phyloP scores from a whole-genome alignment of 2,329 filamentous ascomycete species.

The Cryphonectria japonica region DNA sequence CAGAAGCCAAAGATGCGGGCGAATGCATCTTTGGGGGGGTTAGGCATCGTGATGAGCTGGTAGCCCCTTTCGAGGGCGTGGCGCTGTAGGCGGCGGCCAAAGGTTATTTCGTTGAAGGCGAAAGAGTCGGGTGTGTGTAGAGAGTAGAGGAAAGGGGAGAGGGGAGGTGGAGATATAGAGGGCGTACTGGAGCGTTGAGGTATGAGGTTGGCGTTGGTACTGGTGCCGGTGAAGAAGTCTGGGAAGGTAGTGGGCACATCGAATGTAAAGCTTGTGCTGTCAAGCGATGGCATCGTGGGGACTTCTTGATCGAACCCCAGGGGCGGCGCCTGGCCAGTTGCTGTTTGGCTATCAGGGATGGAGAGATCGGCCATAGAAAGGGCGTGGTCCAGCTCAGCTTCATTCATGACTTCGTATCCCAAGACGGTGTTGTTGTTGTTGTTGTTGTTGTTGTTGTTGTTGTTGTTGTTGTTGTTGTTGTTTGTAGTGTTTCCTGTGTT shows the following conservation, averaged over 20 bases:
- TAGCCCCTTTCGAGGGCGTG: conserved; percentile 66
- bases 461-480: background rate
- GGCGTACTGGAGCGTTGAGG: conserved; percentile 32
- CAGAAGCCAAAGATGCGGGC: conserved; percentile 28
- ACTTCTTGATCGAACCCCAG: conserved; percentile 48
- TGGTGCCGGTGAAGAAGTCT: conserved; percentile 31
- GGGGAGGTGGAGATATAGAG: conserved; percentile 13
- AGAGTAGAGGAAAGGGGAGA: conserved; percentile 39
- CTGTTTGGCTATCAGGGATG: conserved; percentile 18
- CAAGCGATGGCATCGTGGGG: conserved; percentile 53
- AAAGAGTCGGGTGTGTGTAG: conserved; percentile 57
- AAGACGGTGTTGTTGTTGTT: conserved; percentile 25
- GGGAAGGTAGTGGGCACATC: conserved; percentile 37
- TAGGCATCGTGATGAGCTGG: conserved; percentile 53
- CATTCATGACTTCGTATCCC: conserved; percentile 36
- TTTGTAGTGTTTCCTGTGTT: no score
- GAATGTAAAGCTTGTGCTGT: conserved; percentile 59
- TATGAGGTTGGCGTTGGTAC: background rate
- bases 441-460: background rate
- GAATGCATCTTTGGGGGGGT: conserved; percentile 23
- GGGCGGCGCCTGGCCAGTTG: conserved; percentile 14
- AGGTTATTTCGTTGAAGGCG: conserved; percentile 66
- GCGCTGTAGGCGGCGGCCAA: conserved; percentile 73
- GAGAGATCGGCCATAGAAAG: conserved; percentile 8
- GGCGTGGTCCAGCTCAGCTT: conserved; percentile 24